Base-by-base conservation (phyloP, 1,139 yeast genomes). In the Zygosaccharomyces sapae region DNA sequence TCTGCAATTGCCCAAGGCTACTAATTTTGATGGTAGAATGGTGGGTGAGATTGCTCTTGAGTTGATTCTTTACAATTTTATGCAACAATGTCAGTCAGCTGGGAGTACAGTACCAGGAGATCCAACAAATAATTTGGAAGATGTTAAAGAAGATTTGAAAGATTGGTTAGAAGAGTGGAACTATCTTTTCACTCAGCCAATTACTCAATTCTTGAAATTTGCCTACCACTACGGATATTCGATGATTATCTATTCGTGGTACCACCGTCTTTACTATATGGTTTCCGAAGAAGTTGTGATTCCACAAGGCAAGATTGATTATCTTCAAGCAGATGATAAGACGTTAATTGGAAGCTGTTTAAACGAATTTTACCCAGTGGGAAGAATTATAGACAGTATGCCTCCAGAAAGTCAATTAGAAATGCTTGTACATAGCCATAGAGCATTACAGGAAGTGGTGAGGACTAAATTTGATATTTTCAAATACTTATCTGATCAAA, bases 11-110 rank as follows among this genome's bases (percentile, higher is more conserved):
- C 74, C 82, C 1, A 73, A 79, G 39, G 81, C 92, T 0, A 84
- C 92, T 2, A 84, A 84, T 58, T 86, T 86, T 61, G 95, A 86
- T 61, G 90, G 89, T 10, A 69, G 95, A 51, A 85, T 86, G 81
- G 84, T 86, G 12, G 84, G 90, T 46, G 95, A 86, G 64, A 81
- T 85, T 45, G 78, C 82, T 18, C 72, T 85, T 9, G 77, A 83
- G 48, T 66, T 80, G 31, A 73, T 83, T 13, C 72, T 86, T 1
- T 85, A 85, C 63, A 78, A 77, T 50, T 84, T 74, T 59, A 69
- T 82, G 29, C 86, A 82, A 57, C 61, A 69, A 25, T 58, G 62
- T 8, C 51, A 54, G 33, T 45, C 56, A 7, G 41, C 50, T 8
- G 42, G 41, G 8, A 41, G 40, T 51, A 56, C 47, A 51, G 53